Conservation (phyloP, 805 yeast species). For the Candida sonorensis region DNA sequence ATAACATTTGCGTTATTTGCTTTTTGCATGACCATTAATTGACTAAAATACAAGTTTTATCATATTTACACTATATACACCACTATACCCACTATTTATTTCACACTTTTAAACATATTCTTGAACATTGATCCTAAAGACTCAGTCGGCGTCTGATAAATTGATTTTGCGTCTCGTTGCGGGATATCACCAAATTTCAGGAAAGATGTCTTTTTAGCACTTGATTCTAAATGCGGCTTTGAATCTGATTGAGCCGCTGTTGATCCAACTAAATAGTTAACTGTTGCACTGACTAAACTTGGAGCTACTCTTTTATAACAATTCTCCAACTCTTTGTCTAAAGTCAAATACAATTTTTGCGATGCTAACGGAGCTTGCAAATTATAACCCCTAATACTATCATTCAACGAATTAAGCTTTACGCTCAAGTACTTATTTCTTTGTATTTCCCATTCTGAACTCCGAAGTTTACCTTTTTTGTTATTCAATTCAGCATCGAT, state of each 20-base stretch:
- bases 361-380: slow-evolving; percentile 58
- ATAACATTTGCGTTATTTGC: too few relatives aligned
- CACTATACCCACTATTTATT: not conserved
- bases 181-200: slow-evolving; percentile 13
- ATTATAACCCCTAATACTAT: slow-evolving; percentile 49
- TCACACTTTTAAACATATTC: slow-evolving; percentile 14
- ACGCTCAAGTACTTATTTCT: slow-evolving; percentile 27
- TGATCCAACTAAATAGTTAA: slow-evolving; percentile 15
- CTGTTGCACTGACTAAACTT: slow-evolving; percentile 14
- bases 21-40: too few relatives aligned
- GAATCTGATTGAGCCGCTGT: too few relatives aligned
- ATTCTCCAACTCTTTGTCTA: slow-evolving; percentile 36
- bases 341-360: slow-evolving; percentile 43
- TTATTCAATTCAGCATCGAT: slow-evolving; percentile 15
- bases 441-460: slow-evolving; percentile 32
- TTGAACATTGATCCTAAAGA: slow-evolving; percentile 23
- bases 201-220: too few relatives aligned
- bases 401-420: slow-evolving; percentile 37
- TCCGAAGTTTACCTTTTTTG: slow-evolving; percentile 10
- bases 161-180: slow-evolving; percentile 13
- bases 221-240: too few relatives aligned
- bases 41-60: too few relatives aligned
- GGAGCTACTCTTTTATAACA: slow-evolving; percentile 31
- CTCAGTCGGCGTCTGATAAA: slow-evolving; percentile 25
- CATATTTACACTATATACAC: too few relatives aligned